phyloP scores from a whole-genome alignment of 2,329 filamentous ascomycete species.

The Cylindrodendrum hubeiense region DNA sequence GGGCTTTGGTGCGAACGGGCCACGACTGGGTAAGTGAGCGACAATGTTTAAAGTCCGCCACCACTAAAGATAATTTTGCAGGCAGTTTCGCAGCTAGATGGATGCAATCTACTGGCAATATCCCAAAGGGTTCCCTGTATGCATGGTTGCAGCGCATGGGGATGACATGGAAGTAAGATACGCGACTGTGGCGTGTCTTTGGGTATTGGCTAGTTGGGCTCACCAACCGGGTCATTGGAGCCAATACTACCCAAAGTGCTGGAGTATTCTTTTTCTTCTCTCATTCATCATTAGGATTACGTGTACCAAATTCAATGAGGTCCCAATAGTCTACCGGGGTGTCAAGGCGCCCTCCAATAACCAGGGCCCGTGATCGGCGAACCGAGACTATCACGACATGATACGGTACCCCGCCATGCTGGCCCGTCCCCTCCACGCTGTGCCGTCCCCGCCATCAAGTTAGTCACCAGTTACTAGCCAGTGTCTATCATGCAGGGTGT shows the following conservation, averaged over 20 bases:
- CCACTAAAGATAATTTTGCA: background rate
- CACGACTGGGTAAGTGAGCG: slow-evolving; percentile 29
- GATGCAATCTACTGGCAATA: slow-evolving; percentile 38
- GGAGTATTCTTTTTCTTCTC: too few species aligned
- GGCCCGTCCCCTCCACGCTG: background rate
- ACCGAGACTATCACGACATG: slow-evolving; percentile 10
- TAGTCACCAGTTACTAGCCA: background rate
- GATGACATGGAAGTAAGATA: slow-evolving; percentile 27
- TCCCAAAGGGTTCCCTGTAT: slow-evolving; percentile 35
- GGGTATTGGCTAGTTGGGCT: background rate
- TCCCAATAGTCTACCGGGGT: background rate
- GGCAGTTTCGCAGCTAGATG: slow-evolving; percentile 40
- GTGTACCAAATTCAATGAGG: background rate
- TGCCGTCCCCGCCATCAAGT: background rate
- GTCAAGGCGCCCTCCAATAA: slow-evolving; percentile 23
- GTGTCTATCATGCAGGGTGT: background rate
- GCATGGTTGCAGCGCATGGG: slow-evolving; percentile 38
- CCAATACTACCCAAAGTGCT: too few species aligned
- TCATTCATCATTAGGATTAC: background rate
- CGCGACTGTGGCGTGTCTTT: background rate
- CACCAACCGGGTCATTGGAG: background rate
- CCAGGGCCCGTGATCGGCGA: slow-evolving; percentile 36
- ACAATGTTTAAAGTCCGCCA: accelerated
- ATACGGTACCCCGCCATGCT: slow-evolving; percentile 4
- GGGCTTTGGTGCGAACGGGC: slow-evolving; percentile 34